phyloP scores from a whole-genome alignment of 2,329 filamentous ascomycete species.

The Fusarium clavum region DNA sequence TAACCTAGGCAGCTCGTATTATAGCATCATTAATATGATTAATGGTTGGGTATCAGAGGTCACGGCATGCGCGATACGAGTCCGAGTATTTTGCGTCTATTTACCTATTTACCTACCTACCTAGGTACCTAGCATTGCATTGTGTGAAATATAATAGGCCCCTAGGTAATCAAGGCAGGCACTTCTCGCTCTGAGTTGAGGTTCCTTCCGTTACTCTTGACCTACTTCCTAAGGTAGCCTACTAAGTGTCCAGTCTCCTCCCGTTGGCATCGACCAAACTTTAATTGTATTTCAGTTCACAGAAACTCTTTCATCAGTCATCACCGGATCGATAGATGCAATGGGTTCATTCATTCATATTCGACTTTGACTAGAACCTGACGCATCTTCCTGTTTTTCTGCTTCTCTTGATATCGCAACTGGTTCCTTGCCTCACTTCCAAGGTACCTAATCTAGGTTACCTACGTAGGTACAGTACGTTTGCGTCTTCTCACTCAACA shows the following conservation, averaged over 20 bases:
- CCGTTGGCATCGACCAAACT: slow-evolving; percentile 1
- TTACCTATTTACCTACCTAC: background rate
- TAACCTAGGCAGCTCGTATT: background rate
- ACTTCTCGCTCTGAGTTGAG: background rate
- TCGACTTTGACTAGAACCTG: slow-evolving; percentile 13
- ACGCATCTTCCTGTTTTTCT: slow-evolving; percentile 1
- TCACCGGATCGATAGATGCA: background rate
- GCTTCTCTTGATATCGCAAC: background rate
- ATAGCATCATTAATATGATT: background rate
- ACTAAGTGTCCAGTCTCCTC: background rate
- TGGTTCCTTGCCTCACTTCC: background rate
- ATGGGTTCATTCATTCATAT: slow-evolving; percentile 13
- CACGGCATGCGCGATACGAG: background rate
- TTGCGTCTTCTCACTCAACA: slow-evolving; percentile 21
- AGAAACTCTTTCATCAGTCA: background rate
- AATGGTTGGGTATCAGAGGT: background rate
- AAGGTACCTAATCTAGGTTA: background rate
- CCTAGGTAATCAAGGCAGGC: background rate
- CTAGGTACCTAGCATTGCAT: background rate
- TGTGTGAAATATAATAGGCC: background rate
- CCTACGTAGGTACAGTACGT: background rate
- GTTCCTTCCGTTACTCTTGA: background rate
- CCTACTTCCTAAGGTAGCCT: background rate
- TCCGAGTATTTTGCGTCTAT: background rate
- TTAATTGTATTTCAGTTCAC: background rate